Evolutionary conservation across 129 eudicot genomes (phyloP), one percentile per base, ranked within the genome.

Genomic region (Smallanthus sonchifolius): DNA sequence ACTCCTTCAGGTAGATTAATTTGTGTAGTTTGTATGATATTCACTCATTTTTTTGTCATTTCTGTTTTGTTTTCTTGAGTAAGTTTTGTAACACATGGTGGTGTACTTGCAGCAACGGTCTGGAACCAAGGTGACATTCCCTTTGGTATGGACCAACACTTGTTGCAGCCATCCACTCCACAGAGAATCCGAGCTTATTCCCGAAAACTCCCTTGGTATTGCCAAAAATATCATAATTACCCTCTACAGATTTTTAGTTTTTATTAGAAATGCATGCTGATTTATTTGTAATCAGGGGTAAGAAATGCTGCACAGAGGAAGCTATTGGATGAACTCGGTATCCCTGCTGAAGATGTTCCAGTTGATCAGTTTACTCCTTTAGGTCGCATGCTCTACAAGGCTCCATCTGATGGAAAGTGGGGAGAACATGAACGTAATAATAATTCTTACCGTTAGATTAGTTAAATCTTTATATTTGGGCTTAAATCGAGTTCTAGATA

Each of bases 291-390:
- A 51, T 24, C 59, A 94, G 98, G 98, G 40, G 97, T 85, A 68
- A 86, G 98, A 54, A 94, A 94, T 82, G 98, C 98, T 70, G 98
- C 98, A 56, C 98, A 94, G 82, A 85, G 98, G 88, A 94, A 94
- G 83, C 96, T 94, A 6, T 72, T 86, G 76, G 98, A 94, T 80
- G 98, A 94, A 78, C 96, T 94, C 52, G 98, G 98, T 61, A 94
- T 94, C 78, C 83, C 80, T 66, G 91, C 93, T 66, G 89, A 90
- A 72, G 97, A 94, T 74, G 88, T 94, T 71, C 98, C 98, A 6
- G 98, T 90, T 75, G 97, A 94, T 69, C 84, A 90, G 81, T 94
- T 94, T 81, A 84, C 83, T 17, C 88, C 97, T 3, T 76, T 94
- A 76, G 89, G 98, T n/a, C 98, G 98, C 75, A 94, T 94, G 72